Evolutionary conservation across 1,284 basidiomycete genomes (phyloP).

Genomic region (Tetrapyrgos nigripes): DNA sequence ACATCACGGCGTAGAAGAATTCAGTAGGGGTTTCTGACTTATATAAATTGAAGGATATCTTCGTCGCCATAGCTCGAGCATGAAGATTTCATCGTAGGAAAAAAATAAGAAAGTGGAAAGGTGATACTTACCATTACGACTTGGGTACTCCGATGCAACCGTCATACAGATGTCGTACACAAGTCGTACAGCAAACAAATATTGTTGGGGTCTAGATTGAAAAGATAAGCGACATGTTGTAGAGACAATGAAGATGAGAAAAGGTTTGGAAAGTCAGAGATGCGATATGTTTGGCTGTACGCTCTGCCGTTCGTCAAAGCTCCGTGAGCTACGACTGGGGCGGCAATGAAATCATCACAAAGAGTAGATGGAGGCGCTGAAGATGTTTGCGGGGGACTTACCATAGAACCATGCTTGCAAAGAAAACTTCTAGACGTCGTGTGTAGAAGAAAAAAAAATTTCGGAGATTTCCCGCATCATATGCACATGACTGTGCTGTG

Average conservation of each 20-base stretch:
- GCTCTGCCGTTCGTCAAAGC: conserved; percentile 39
- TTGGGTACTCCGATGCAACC: too few species aligned
- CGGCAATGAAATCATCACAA: conserved; percentile 35
- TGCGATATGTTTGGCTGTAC: conserved; percentile 39
- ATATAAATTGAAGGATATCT: neutral
- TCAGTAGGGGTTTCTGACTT: neutral
- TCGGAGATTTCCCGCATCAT: too few species aligned
- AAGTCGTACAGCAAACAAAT: neutral
- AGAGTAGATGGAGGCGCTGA: neutral
- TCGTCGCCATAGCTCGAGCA: neutral
- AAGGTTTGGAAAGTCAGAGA: conserved; percentile 26
- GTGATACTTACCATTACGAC: neutral
- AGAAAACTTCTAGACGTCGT: too few species aligned
- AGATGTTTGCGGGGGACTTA: neutral
- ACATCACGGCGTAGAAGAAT: neutral
- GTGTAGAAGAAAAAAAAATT: too few species aligned
- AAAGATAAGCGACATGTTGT: too few species aligned
- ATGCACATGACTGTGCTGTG: neutral
- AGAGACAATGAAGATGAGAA: too few species aligned
- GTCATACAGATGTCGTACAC: neutral
- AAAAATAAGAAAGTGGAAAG: neutral
- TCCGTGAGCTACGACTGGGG: conserved; percentile 38
- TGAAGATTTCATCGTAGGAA: neutral
- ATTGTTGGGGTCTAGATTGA: neutral
- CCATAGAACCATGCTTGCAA: too few species aligned